phyloP scores from a whole-genome alignment of 495 filamentous ascomycete species.

The Penicillium coffeae region DNA sequence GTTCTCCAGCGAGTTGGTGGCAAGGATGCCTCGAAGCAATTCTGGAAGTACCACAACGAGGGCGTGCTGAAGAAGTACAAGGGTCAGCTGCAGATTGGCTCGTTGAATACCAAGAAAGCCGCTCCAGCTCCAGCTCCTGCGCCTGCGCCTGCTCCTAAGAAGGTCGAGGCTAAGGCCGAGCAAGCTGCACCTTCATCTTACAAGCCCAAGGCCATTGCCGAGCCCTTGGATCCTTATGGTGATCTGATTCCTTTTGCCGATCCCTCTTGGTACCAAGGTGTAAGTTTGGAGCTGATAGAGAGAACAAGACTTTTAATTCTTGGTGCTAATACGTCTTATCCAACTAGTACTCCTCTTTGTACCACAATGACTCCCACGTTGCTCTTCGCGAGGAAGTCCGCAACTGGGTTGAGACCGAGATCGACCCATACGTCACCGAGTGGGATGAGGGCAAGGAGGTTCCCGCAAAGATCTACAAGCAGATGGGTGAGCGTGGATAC shows the following conservation, averaged over 20 bases:
- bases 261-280: constrained; percentile 93
- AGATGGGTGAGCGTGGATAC: constrained; percentile 91
- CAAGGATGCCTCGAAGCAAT: constrained; percentile 96
- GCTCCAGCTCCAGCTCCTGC: constrained; percentile 49
- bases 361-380: constrained; percentile 90
- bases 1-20: constrained; percentile 88
- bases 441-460: constrained; percentile 96
- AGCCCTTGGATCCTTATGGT: no score
- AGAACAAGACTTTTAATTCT: neutral
- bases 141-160: constrained; percentile 37
- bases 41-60: constrained; percentile 99
- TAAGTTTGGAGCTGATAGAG: constrained; percentile 44
- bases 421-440: constrained; percentile 89
- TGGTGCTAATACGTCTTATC: constrained; percentile 10
- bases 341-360: constrained; percentile 83
- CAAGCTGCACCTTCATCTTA: constrained; percentile 37
- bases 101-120: constrained; percentile 78
- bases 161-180: constrained; percentile 48
- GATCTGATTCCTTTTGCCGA: no score
- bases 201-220: constrained; percentile 41
- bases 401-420: constrained; percentile 83
- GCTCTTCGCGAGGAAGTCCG: constrained; percentile 86
- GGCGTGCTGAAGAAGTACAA: constrained; percentile 95
- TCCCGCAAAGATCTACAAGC: constrained; percentile 83
- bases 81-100: constrained; percentile 80